Evolutionary conservation across 139 green algal genomes (phyloP).

Genomic region (Closterium sp.): DNA sequence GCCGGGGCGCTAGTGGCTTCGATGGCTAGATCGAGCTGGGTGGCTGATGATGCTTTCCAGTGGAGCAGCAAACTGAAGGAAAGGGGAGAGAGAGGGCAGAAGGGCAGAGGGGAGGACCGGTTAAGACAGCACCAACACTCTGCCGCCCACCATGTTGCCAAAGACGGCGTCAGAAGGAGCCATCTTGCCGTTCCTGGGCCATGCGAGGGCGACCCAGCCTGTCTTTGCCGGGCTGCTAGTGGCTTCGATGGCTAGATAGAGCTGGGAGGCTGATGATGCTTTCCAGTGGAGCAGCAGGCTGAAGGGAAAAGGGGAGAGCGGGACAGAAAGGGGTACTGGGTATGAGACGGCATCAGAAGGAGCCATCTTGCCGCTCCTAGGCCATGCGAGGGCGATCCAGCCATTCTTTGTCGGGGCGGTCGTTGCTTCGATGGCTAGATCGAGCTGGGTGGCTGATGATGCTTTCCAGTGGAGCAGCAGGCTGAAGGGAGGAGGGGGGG

Average conservation of each 20-base stretch:
- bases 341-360: not conserved
- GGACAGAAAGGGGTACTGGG: too few species aligned
- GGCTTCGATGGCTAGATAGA: not conserved
- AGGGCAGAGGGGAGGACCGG: not conserved
- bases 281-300: not conserved
- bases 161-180: not conserved
- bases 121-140: not conserved
- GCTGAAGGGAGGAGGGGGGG: too few species aligned
- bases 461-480: not conserved
- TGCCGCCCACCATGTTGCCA: not conserved
- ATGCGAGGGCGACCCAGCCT: too few species aligned
- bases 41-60: not conserved
- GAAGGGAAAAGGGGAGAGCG: not conserved
- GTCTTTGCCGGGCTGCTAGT: not conserved
- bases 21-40: not conserved
- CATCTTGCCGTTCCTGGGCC: not conserved
- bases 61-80: not conserved
- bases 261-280: not conserved
- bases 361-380: not conserved
- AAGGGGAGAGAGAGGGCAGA: not conserved
- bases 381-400: too few species aligned
- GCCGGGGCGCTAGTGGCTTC: not conserved
- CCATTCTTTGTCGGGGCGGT: too few species aligned
- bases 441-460: too few species aligned
- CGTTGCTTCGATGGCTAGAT: too few species aligned